Conservation (phyloP, 768 basidiomycete genomes). For the Fomitopsis pulvina region DNA sequence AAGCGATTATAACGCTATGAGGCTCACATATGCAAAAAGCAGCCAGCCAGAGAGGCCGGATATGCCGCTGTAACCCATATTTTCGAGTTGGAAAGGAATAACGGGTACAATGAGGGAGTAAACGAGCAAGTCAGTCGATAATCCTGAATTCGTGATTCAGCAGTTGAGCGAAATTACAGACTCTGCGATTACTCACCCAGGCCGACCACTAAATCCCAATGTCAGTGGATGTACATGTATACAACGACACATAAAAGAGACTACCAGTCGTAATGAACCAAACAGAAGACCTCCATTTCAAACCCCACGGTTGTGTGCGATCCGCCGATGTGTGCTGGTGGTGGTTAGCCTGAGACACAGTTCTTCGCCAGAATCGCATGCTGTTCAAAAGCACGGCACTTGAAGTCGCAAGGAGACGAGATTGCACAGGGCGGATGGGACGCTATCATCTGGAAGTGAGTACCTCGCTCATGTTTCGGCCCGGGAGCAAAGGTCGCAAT, state of each 20-base stretch:
- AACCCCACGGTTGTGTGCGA: constrained; percentile 20
- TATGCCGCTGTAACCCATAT: constrained; percentile 26
- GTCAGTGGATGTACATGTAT: neutral
- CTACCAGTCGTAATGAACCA: constrained; percentile 28
- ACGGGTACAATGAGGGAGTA: constrained; percentile 35
- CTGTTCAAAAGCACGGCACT: no score
- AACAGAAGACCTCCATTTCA: constrained; percentile 28
- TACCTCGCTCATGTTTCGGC: no score
- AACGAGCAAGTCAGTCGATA: constrained; percentile 29
- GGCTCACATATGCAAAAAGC: constrained; percentile 33
- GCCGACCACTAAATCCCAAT: constrained; percentile 25
- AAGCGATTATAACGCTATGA: neutral
- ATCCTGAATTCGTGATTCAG: constrained; percentile 15
- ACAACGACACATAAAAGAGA: neutral
- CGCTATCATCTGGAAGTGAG: no score
- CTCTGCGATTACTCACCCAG: constrained; percentile 12
- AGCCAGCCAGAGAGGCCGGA: constrained; percentile 33
- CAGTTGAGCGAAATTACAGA: neutral
- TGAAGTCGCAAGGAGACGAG: no score
- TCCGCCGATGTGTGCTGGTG: neutral
- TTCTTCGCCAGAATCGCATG: no score
- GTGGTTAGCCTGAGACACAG: no score
- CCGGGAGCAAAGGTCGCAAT: no score
- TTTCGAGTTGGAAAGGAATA: constrained; percentile 31
- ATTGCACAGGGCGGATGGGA: no score